Conservation (phyloP, 2,329 filamentous ascomycete species). For the Huntiella moniliformis region DNA sequence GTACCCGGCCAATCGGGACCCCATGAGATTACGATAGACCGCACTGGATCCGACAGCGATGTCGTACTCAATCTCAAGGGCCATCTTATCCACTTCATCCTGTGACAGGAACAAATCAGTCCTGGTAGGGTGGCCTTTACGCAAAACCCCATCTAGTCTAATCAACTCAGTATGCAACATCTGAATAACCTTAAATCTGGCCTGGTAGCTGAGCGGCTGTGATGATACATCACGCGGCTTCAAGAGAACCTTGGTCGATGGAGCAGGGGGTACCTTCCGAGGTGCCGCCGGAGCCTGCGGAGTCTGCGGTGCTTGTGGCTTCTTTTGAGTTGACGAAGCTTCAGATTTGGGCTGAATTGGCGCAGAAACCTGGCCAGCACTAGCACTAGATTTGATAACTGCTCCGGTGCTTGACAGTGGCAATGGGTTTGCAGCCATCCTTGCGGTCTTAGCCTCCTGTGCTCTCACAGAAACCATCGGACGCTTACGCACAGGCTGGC, state of each 20-base stretch:
- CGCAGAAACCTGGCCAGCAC: no score
- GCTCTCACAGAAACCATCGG: background rate
- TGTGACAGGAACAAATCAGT: slow-evolving; percentile 35
- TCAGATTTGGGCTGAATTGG: no score
- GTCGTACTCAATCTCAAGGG: slow-evolving; percentile 62
- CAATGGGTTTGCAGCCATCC: no score
- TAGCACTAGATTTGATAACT: no score
- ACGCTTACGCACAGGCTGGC: background rate
- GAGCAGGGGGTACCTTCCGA: background rate
- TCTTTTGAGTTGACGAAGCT: no score
- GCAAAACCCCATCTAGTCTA: slow-evolving; percentile 7
- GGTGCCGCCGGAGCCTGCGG: no score
- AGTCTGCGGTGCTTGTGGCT: no score
- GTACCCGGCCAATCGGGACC: slow-evolving; percentile 56
- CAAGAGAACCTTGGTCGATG: slow-evolving; percentile 1
- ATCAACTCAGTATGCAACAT: slow-evolving; percentile 7
- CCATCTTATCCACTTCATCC: slow-evolving; percentile 48
- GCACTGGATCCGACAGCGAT: slow-evolving; percentile 45
- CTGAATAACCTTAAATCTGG: slow-evolving; percentile 9
- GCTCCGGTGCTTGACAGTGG: no score
- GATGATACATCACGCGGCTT: slow-evolving; percentile 1
- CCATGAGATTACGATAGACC: slow-evolving; percentile 72
- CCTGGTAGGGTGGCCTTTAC: slow-evolving; percentile 2
- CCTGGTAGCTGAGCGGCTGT: slow-evolving; percentile 4
- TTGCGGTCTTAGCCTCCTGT: no score